Base-by-base conservation (phyloP, 805 yeast species). In the Ogataea saltuana region DNA sequence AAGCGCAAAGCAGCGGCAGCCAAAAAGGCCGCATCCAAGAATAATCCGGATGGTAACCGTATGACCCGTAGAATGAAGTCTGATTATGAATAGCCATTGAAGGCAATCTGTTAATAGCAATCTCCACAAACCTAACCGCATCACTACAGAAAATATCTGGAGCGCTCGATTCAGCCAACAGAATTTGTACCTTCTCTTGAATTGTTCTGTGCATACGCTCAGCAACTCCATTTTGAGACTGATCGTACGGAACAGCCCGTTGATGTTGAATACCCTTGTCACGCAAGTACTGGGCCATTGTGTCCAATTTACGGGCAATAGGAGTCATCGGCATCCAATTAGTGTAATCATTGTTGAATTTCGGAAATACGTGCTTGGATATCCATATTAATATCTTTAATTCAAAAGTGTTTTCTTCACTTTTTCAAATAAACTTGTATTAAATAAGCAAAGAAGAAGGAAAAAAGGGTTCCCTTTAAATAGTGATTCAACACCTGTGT, bases 1-100 rank as follows among this genome's bases (percentile, higher is more conserved):
- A n/a, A n/a, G n/a, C n/a, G n/a, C n/a, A n/a, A n/a, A 25, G 28
- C 28, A 25, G n/a, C 28, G 28, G n/a, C 28, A 25, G 13, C 28
- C 28, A 25, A 25, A 25, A 6, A 13, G 28, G 6, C 12, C 12
- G 6, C n/a, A 6, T 12, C 28, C 28, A 25, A 4, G 6, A 6
- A 6, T 6, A 13, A 25, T 25, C 28, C 12, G 28, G 28, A 12
- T 6, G 6, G n/a, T 25, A 10, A 7, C 12, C 28, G n/a, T 25
- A 6, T 10, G 6, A 10, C 28, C n/a, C n/a, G n/a, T n/a, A n/a
- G 12, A 10, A 25, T 11, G n/a, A 13, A 25, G 12, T 7, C 25
- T 22, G 9, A 7, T 10, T 22, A 7, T 6, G 9, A 22, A 22
- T 22, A 22, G 25, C 25, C 10, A 10, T 22, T 7, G 25, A 22